A percentile compares a stretch with the other conserved stretches of the same genome.
Conservation (phyloP, 305 asterid species). For the Solanum hybrid region DNA sequence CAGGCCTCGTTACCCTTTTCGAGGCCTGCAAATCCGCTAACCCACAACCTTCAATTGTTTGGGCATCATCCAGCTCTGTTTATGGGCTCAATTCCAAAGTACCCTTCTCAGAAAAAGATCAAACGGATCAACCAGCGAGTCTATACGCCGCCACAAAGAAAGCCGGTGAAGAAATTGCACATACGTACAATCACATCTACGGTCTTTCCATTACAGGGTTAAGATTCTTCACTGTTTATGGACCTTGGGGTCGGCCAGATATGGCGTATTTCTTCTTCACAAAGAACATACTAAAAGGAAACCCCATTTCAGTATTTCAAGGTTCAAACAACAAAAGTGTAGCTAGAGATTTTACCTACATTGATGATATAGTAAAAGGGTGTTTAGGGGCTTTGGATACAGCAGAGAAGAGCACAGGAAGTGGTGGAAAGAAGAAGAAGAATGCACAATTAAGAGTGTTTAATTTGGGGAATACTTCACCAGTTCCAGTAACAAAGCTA, state of each 20-base stretch:
- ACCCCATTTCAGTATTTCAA: conserved; percentile 38
- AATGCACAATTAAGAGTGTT: conserved; percentile 25
- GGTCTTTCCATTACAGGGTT: conserved; percentile 49
- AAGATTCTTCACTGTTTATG: conserved; percentile 56
- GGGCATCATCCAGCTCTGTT: conserved; percentile 66
- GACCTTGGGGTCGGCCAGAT: conserved; percentile 71
- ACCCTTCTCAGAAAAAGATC: conserved; percentile 52
- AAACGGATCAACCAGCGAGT: conserved; percentile 53
- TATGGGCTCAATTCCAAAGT: conserved; percentile 49
- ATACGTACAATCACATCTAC: conserved; percentile 44
- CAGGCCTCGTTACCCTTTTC: conserved; percentile 44
- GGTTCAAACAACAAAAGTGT: conserved; percentile 39
- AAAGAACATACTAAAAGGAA: conserved; percentile 35
- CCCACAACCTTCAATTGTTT: conserved; percentile 48
- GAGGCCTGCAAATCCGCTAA: conserved; percentile 41
- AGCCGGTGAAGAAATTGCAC: conserved; percentile 60
- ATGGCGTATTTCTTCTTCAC: conserved; percentile 61
- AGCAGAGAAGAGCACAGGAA: conserved; percentile 54
- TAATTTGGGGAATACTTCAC: conserved; percentile 35
- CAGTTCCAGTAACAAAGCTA: conserved; percentile 27
- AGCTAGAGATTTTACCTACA: conserved; percentile 59
- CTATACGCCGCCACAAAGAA: conserved; percentile 55
- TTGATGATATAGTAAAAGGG: conserved; percentile 51
- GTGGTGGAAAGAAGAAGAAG: conserved; percentile 45
- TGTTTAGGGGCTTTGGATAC: conserved; percentile 48